A percentile compares a stretch with the other conserved stretches of the same genome.
Evolutionary conservation across 495 filamentous ascomycete genomes (phyloP).

Genomic region (Penicillium ucsense): DNA sequence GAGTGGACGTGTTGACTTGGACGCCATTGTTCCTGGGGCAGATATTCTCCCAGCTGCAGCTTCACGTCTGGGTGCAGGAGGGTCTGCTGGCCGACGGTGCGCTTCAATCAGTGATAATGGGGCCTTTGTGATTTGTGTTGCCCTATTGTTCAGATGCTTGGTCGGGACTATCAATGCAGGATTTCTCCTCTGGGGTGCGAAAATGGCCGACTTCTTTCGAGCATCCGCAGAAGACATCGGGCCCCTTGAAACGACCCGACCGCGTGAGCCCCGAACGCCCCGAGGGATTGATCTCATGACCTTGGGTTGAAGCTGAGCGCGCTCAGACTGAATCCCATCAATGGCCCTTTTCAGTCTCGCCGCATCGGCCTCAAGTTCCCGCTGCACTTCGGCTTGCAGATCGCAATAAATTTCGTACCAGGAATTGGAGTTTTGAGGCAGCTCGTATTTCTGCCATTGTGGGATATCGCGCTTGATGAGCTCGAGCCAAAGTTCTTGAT

Average conservation of each 20-base stretch:
- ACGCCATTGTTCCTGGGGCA: neutral
- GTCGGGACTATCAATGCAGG: conserved; percentile 29
- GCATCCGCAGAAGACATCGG: neutral
- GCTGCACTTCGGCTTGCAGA: conserved; percentile 32
- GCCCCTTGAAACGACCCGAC: conserved; percentile 13
- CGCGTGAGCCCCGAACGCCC: conserved; percentile 1
- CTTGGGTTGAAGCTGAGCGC: conserved; percentile 37
- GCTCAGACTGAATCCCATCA: conserved; percentile 39
- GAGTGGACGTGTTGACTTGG: neutral
- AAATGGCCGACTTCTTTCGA: conserved; percentile 28
- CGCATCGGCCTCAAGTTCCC: conserved; percentile 38
- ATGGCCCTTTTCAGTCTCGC: conserved; percentile 39
- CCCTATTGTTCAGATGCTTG: conserved; percentile 28
- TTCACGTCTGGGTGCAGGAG: conserved; percentile 2
- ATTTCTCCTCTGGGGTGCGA: conserved; percentile 26
- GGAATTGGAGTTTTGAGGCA: conserved; percentile 45
- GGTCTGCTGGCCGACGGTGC: conserved; percentile 24
- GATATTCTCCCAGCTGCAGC: conserved; percentile 15
- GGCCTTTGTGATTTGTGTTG: conserved; percentile 28
- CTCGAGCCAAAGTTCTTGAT: conserved; percentile 55
- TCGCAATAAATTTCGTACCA: conserved; percentile 60
- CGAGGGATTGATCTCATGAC: conserved; percentile 21
- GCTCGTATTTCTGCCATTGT: conserved; percentile 44
- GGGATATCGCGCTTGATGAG: conserved; percentile 64
- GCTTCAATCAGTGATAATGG: conserved; percentile 35